Evolutionary conservation across 139 green algal genomes (phyloP).

Genomic region (Tetradesmus obliquus): DNA sequence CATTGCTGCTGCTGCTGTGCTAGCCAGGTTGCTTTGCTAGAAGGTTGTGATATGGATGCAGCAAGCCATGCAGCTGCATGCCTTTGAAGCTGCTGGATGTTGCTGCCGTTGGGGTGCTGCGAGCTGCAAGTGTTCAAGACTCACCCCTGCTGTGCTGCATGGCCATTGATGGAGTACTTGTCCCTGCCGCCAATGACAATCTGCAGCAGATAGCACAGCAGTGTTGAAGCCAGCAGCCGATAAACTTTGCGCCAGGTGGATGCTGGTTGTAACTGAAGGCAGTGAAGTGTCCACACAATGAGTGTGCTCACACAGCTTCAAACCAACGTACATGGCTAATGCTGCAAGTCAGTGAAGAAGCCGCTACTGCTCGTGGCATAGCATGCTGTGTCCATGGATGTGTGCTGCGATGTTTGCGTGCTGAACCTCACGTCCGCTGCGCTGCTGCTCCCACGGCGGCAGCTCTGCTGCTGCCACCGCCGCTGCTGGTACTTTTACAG

Average conservation of each 20-base stretch:
- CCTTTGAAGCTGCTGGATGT: not conserved
- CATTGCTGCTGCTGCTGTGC: not conserved
- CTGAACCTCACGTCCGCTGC: no score
- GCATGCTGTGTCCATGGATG: no score
- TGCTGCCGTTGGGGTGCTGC: not conserved
- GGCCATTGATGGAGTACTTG: slow-evolving; percentile 99
- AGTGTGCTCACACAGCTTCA: no score
- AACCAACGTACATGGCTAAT: no score
- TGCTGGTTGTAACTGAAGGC: no score
- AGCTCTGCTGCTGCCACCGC: not conserved
- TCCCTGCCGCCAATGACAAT: slow-evolving; percentile 96
- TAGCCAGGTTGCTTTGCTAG: not conserved
- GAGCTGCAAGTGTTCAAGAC: slow-evolving; percentile 25
- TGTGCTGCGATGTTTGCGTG: no score
- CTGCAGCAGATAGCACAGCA: slow-evolving; percentile 57
- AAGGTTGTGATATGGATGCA: not conserved
- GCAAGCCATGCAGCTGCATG: not conserved
- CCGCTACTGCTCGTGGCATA: no score
- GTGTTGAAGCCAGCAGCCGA: not conserved
- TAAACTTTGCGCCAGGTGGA: no score
- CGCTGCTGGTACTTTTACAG: not conserved
- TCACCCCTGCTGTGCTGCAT: slow-evolving; percentile 88
- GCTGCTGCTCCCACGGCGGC: no score
- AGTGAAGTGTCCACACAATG: no score
- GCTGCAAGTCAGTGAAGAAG: no score